These are phyloP conservation scores for Podospora conica DNA, from an alignment of 495 filamentous ascomycete species.

Conservation along the genomic window DNA sequence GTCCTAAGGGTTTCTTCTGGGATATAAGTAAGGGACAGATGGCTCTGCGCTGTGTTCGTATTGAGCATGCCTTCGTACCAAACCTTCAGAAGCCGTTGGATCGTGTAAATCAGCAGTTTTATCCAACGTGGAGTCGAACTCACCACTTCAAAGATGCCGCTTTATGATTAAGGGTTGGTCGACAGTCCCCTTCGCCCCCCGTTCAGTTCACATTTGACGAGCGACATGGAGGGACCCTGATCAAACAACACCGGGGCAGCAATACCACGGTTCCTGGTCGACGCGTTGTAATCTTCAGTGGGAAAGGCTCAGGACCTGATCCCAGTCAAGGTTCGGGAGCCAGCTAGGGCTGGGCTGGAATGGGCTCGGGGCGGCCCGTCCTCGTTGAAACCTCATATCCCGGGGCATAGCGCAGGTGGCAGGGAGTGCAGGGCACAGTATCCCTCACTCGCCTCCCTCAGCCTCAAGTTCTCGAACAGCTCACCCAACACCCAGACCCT, in stretches of 20 bases:
- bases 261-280: too few species aligned
- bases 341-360: neutral
- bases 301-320: too few species aligned
- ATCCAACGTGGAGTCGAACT: neutral
- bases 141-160: neutral
- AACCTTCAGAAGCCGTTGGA: neutral
- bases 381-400: neutral
- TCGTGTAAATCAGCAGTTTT: neutral
- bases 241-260: too few species aligned
- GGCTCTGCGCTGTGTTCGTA: neutral
- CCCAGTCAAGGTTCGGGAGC: neutral
- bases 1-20: conserved; percentile 15
- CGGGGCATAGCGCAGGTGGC: too few species aligned
- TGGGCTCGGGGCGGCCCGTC: neutral
- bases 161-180: neutral
- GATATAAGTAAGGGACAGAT: neutral
- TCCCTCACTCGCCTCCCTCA: too few species aligned
- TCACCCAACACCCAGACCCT: neutral
- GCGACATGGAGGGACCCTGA: too few species aligned
- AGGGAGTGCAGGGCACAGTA: too few species aligned
- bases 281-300: too few species aligned
- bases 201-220: neutral
- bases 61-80: neutral
- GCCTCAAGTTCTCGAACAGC: neutral
- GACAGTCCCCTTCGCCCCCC: neutral